Conservation (phyloP, 140 eudicot species). For the Erigeron philadelphicus region DNA sequence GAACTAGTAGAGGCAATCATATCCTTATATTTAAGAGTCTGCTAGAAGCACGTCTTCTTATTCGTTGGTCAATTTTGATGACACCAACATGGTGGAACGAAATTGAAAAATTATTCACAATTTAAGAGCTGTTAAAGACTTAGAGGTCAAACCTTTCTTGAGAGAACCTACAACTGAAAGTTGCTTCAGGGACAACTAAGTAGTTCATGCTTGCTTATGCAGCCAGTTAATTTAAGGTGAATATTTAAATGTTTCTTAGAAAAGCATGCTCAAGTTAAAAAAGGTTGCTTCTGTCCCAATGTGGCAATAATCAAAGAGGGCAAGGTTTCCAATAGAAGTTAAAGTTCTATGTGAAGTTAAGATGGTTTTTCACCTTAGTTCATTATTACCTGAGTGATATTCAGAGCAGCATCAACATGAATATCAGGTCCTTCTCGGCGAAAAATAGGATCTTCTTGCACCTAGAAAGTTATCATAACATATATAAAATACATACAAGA, state of each 20-base stretch:
- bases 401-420: slow-evolving; percentile 75
- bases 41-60: neutral
- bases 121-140: neutral
- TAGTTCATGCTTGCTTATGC: neutral
- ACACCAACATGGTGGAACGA: neutral
- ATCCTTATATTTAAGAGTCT: neutral
- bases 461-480: slow-evolving; percentile 37
- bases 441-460: slow-evolving; percentile 84
- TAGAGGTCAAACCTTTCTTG: neutral
- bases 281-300: neutral
- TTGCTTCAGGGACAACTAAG: neutral
- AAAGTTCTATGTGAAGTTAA: neutral
- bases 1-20: neutral
- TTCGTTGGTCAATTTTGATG: neutral
- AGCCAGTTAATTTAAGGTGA: neutral
- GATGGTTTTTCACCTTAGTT: neutral
- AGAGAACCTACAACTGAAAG: neutral
- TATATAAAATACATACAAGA: neutral
- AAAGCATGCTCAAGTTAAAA: neutral
- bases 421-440: slow-evolving; percentile 81
- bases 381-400: slow-evolving; percentile 72
- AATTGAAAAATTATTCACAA: neutral
- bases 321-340: neutral
- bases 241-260: neutral
- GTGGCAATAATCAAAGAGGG: neutral